Evolutionary conservation across 768 basidiomycete species (phyloP).

Genomic region (Kwoniella heveanensis): DNA sequence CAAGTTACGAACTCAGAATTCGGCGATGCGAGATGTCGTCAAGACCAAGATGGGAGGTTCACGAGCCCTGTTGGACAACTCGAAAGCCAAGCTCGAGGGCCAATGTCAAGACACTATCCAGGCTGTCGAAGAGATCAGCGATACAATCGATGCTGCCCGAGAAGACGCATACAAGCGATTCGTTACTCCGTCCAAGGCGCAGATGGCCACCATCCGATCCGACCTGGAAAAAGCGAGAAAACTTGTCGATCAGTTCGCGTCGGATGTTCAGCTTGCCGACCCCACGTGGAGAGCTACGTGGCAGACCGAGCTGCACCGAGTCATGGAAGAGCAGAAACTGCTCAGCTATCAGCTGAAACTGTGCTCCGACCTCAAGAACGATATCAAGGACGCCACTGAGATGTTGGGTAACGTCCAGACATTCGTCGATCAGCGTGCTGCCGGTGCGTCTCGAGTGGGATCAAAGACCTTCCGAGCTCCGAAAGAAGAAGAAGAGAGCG

Average conservation of each 20-base stretch:
- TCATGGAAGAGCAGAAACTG: constrained; percentile 96
- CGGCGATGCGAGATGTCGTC: constrained; percentile 83
- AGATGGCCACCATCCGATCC: constrained; percentile 71
- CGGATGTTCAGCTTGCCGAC: constrained; percentile 83
- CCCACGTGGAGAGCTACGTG: constrained; percentile 99
- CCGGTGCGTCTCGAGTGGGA: not conserved
- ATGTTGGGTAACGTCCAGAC: constrained; percentile 90
- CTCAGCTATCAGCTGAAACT: constrained; percentile 90
- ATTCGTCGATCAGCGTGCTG: constrained; percentile 64
- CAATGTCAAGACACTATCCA: constrained; percentile 88
- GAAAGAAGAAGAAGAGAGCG: constrained; percentile 59
- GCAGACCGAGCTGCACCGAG: constrained; percentile 93
- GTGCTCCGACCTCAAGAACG: constrained; percentile 81
- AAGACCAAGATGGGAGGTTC: constrained; percentile 78
- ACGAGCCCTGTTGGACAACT: constrained; percentile 82
- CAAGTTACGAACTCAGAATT: constrained; percentile 77
- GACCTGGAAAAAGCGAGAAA: constrained; percentile 68
- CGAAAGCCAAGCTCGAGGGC: constrained; percentile 85
- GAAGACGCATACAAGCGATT: constrained; percentile 89
- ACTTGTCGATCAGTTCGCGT: constrained; percentile 75
- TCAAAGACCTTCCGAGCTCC: constrained; percentile 59
- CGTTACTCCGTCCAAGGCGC: constrained; percentile 73
- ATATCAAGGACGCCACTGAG: constrained; percentile 83
- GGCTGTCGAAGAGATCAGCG: constrained; percentile 88
- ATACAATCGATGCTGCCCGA: constrained; percentile 82